Evolutionary conservation across 2,329 filamentous ascomycete genomes (phyloP), one percentile per base, ranked within the genome.

Genomic region (Berkeleyomyces basicola): DNA sequence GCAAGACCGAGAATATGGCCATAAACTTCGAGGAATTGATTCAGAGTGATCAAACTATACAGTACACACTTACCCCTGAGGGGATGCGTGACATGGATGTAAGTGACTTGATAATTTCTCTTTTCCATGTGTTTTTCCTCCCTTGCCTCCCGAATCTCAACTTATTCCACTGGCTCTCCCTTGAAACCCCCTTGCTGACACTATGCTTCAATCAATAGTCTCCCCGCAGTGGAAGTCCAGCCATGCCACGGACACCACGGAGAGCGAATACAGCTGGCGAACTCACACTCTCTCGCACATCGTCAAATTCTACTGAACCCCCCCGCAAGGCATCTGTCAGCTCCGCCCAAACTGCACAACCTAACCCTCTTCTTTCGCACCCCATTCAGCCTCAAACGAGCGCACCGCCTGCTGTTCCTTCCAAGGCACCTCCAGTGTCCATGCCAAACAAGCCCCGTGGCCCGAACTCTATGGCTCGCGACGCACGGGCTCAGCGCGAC

Each of bases 41-140:
- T 66, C 83, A 88, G 63, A 90, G 88, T 71, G 86, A 90, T 68
- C 83, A 90, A 70, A 92, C 88, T 1, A 84, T 92, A 51, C 88
- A 88, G 68, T 92, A 87, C 71, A 92, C 88, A 1, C 77, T 92
- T 37, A 93, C 88, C 0, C 88, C 88, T 0, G 84, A 87, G 69
- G 88, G 80, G 67, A 88, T 92, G 81, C 84, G 87, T 65, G 81
- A 88, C 67, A 84, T 88, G 68, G 84, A 88, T 72, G 86, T 88
- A 75, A 74, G 81, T 76, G 44, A 58, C 63, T 37, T 36, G 7
- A n/a, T n/a, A 36, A 37, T 33, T 46, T 51, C 9, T 44, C 23
- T 43, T 44, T 58, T 49, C 44, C 44, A 46, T 55, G 46, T 23
- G 37, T 31, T 23, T 31, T 23, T 5, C 11, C 16, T 44, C 58